Evolutionary conservation across 1,284 basidiomycete species (phyloP).

Genomic region (Bjerkandera adusta): DNA sequence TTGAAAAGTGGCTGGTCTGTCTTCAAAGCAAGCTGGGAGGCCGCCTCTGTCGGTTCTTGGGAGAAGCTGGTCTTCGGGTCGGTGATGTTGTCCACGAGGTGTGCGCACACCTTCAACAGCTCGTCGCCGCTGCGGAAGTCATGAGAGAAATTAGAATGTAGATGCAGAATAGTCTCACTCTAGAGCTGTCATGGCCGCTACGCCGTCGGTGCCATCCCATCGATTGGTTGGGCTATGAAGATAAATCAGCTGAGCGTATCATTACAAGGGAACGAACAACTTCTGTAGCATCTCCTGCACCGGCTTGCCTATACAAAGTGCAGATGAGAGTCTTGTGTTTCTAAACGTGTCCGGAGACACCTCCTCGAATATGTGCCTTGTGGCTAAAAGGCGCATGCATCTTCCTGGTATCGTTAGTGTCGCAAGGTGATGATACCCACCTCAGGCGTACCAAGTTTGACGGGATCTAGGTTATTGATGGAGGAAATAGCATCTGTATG

Average conservation of each 20-base stretch:
- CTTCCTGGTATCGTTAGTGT: too few relatives aligned
- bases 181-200: slow-evolving; percentile 3
- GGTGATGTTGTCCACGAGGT: slow-evolving; percentile 7
- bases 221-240: background rate
- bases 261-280: slow-evolving; percentile 7
- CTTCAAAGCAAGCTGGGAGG: background rate
- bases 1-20: slow-evolving; percentile 2
- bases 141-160: too few relatives aligned
- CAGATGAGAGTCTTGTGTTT: slow-evolving; percentile 25
- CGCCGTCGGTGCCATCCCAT: slow-evolving; percentile 11
- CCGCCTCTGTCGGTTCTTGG: slow-evolving; percentile 15
- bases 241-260: background rate
- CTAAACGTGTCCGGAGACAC: slow-evolving; percentile 25
- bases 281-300: slow-evolving; percentile 19
- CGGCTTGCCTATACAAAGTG: slow-evolving; percentile 26
- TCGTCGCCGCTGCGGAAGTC: slow-evolving; percentile 5
- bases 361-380: slow-evolving; percentile 28
- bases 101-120: slow-evolving; percentile 3
- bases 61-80: slow-evolving; percentile 20
- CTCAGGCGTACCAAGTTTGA: slow-evolving; percentile 26
- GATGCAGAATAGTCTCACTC: background rate
- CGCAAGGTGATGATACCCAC: too few relatives aligned
- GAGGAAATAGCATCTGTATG: slow-evolving; percentile 26
- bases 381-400: slow-evolving; percentile 21
- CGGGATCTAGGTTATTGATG: slow-evolving; percentile 17